Conservation (phyloP, 2,329 filamentous ascomycete species). For the Xylaria sp. region DNA sequence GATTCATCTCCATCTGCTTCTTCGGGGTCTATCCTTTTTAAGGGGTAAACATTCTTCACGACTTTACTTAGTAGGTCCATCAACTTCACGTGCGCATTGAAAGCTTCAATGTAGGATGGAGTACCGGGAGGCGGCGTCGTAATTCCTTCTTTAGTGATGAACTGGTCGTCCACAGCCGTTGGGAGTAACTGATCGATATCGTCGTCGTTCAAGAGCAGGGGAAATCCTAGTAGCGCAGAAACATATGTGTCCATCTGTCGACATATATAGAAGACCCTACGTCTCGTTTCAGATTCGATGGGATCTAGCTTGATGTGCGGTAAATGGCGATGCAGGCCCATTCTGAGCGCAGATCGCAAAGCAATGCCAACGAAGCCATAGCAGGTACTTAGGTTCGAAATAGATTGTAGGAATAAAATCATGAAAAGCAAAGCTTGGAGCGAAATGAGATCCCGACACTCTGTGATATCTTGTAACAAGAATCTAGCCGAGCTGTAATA, state of each 20-base stretch:
- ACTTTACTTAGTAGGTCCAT: conserved; percentile 73
- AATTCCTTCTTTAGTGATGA: conserved; percentile 69
- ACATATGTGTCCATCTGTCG: conserved; percentile 78
- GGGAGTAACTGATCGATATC: conserved; percentile 75
- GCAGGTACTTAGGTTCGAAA: conserved; percentile 80
- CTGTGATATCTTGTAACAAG: conserved; percentile 71
- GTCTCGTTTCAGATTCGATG: conserved; percentile 71
- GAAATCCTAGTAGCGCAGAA: conserved; percentile 73
- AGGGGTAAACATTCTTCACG: conserved; percentile 72
- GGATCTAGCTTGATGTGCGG: conserved; percentile 69
- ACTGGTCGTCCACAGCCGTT: conserved; percentile 73
- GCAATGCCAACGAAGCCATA: conserved; percentile 85
- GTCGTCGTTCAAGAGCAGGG: conserved; percentile 69
- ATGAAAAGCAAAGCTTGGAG: conserved; percentile 82
- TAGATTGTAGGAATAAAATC: conserved; percentile 82
- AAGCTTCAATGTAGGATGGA: conserved; percentile 70
- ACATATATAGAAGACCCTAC: conserved; percentile 74
- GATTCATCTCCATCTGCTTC: conserved; percentile 52
- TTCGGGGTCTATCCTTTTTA: conserved; percentile 64
- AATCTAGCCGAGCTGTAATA: conserved; percentile 76
- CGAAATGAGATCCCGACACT: conserved; percentile 78
- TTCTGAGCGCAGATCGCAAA: conserved; percentile 76
- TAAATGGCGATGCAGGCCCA: conserved; percentile 80
- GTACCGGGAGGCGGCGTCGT: conserved; percentile 64
- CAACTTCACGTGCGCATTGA: conserved; percentile 71